These are phyloP conservation scores for Metschnikowia matae DNA, from an alignment of 805 yeast genomes.

Conservation along the genomic window DNA sequence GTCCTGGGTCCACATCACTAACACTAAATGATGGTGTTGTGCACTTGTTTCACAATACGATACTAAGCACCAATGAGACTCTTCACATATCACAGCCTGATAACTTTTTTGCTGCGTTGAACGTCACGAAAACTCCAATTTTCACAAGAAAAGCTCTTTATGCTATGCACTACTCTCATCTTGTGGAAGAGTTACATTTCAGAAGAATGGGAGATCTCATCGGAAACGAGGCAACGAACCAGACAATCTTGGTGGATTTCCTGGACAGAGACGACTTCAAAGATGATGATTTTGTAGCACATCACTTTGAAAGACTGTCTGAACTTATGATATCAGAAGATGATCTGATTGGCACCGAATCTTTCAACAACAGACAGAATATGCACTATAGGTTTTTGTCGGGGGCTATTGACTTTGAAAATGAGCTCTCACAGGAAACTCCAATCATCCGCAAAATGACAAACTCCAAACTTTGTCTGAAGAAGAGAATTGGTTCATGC, in stretches of 20 bases:
- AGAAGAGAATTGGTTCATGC: conserved; percentile 59
- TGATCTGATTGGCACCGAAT: conserved; percentile 1
- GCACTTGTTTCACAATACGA: conserved; percentile 25
- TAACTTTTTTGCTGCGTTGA: conserved; percentile 21
- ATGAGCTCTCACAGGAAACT: conserved; percentile 1
- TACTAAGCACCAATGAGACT: neutral
- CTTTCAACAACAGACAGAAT: conserved; percentile 34
- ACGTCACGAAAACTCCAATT: conserved; percentile 23
- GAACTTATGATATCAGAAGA: neutral
- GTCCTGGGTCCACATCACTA: conserved; percentile 14
- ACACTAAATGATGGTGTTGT: conserved; percentile 32
- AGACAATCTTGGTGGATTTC: conserved; percentile 57
- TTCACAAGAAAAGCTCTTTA: conserved; percentile 34
- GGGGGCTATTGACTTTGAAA: conserved; percentile 34
- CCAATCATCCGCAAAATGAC: conserved; percentile 33
- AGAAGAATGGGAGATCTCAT: conserved; percentile 54
- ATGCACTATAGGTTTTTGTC: conserved; percentile 62
- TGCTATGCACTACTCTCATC: conserved; percentile 48
- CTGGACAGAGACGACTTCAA: conserved; percentile 33
- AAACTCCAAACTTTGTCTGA: conserved; percentile 53
- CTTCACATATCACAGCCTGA: conserved; percentile 1
- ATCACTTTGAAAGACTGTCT: too few species aligned
- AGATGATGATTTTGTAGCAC: conserved; percentile 18
- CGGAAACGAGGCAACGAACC: conserved; percentile 46
- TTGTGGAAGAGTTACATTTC: conserved; percentile 67